These are phyloP conservation scores for Heritiera fomes DNA, from an alignment of 345 rosid species.

Conservation along the genomic window DNA sequence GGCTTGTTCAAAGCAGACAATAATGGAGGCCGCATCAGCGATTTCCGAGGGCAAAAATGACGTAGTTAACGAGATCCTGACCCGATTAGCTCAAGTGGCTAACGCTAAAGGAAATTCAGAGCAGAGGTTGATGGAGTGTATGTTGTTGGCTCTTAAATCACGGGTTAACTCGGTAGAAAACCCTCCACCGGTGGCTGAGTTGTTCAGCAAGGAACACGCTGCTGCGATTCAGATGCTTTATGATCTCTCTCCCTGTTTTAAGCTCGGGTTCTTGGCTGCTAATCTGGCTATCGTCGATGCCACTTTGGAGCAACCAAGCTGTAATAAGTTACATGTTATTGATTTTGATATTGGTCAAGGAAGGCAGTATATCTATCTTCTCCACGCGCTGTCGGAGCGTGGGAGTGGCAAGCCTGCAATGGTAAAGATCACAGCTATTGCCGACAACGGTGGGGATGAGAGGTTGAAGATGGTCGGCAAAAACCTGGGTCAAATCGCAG, in stretches of 20 bases:
- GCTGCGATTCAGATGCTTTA: slow-evolving; percentile 60
- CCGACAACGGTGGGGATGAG: slow-evolving; percentile 49
- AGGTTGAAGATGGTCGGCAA: slow-evolving; percentile 50
- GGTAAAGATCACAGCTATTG: slow-evolving; percentile 73
- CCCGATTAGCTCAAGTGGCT: slow-evolving; percentile 50
- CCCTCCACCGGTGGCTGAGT: slow-evolving; percentile 54
- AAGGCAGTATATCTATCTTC: slow-evolving; percentile 67
- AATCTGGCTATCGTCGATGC: slow-evolving; percentile 80
- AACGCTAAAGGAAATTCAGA: slow-evolving; percentile 64
- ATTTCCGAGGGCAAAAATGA: slow-evolving; percentile 71
- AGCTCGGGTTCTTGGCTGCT: slow-evolving; percentile 82
- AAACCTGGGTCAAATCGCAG: slow-evolving; percentile 44
- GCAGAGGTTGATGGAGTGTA: slow-evolving; percentile 65
- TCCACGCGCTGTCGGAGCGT: slow-evolving; percentile 65
- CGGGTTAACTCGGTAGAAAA: slow-evolving; percentile 51
- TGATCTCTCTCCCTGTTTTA: slow-evolving; percentile 79
- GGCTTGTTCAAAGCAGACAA: slow-evolving; percentile 51
- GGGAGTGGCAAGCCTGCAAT: slow-evolving; percentile 32
- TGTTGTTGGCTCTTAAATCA: slow-evolving; percentile 60
- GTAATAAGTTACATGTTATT: slow-evolving; percentile 56
- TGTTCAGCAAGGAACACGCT: slow-evolving; percentile 60
- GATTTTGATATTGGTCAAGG: slow-evolving; percentile 88
- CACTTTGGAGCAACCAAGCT: slow-evolving; percentile 40
- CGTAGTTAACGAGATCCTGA: slow-evolving; percentile 60
- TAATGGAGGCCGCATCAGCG: slow-evolving; percentile 74